Conservation (phyloP, 139 green algal genomes). For the Chlamydomonas asymmetrica region DNA sequence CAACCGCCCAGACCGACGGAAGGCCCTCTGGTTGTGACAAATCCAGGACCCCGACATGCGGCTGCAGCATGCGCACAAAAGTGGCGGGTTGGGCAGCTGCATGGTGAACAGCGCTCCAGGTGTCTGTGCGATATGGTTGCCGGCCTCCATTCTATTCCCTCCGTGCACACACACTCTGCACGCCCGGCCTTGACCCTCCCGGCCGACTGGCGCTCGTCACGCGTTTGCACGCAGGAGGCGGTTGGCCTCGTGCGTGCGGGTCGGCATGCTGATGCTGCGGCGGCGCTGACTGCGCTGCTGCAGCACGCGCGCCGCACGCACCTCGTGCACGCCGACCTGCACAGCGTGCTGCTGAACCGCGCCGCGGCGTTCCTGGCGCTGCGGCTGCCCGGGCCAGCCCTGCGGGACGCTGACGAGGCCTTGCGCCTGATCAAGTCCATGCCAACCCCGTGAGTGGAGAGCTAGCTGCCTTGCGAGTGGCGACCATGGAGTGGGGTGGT, state of each 20-base stretch:
- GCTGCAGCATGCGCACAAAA: too few relatives aligned
- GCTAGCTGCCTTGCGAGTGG: slow-evolving; percentile 17
- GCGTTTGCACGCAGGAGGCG: slow-evolving; percentile 13
- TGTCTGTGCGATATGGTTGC: too few relatives aligned
- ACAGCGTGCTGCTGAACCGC: slow-evolving; percentile 1
- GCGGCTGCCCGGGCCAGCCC: slow-evolving; percentile 35
- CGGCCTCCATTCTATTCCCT: too few relatives aligned
- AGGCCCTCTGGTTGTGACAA: too few relatives aligned
- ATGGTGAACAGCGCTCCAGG: too few relatives aligned
- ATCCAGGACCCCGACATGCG: too few relatives aligned
- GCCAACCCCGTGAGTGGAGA: slow-evolving; percentile 34
- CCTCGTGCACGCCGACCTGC: slow-evolving; percentile 13
- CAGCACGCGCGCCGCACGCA: neutral
- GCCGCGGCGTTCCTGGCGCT: slow-evolving; percentile 56
- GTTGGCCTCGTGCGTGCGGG: neutral
- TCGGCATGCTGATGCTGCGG: neutral
- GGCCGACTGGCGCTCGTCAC: too few relatives aligned
- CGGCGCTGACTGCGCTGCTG: slow-evolving; percentile 10
- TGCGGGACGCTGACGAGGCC: slow-evolving; percentile 37
- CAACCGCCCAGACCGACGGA: too few relatives aligned
- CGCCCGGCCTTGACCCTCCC: too few relatives aligned
- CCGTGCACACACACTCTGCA: too few relatives aligned
- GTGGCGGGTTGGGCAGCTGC: too few relatives aligned
- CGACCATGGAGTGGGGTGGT: too few relatives aligned
- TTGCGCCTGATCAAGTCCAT: slow-evolving; percentile 36